Percentiles rank a stretch among this genome's conserved stretches.
Evolutionary conservation across 305 asterid species (phyloP).

Genomic region (Stenogyne calaminthoides): DNA sequence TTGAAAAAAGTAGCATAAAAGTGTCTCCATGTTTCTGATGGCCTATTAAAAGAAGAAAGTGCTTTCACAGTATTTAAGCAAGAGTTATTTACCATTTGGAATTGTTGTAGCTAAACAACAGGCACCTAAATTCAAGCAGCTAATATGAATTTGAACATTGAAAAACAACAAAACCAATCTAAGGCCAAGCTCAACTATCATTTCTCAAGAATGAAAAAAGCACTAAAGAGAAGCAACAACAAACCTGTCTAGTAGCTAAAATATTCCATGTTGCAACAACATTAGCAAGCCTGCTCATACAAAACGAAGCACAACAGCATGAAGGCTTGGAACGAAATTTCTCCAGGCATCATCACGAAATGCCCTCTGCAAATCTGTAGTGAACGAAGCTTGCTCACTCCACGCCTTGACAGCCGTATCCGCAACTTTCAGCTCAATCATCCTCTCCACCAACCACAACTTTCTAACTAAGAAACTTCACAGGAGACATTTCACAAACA

Average conservation of each 20-base stretch:
- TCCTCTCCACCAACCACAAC: conserved; percentile 90
- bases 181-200: no score
- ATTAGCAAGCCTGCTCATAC: conserved; percentile 78
- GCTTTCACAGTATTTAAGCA: no score
- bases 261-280: conserved; percentile 68
- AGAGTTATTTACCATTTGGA: no score
- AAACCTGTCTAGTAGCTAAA: conserved; percentile 77
- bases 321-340: conserved; percentile 76
- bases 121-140: no score
- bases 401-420: conserved; percentile 79
- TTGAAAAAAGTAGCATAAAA: no score
- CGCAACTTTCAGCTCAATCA: conserved; percentile 85
- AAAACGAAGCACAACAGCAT: conserved; percentile 67
- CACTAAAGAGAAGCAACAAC: neutral
- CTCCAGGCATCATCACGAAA: conserved; percentile 79
- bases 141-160: no score
- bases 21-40: neutral
- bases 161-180: no score
- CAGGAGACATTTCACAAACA: no score
- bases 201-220: neutral
- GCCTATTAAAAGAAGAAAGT: neutral
- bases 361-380: conserved; percentile 70
- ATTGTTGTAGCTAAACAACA: no score
- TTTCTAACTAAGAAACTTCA: no score
- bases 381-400: conserved; percentile 75